phyloP scores from a whole-genome alignment of 495 filamentous ascomycete genomes.

The Trichoderma parareesei region DNA sequence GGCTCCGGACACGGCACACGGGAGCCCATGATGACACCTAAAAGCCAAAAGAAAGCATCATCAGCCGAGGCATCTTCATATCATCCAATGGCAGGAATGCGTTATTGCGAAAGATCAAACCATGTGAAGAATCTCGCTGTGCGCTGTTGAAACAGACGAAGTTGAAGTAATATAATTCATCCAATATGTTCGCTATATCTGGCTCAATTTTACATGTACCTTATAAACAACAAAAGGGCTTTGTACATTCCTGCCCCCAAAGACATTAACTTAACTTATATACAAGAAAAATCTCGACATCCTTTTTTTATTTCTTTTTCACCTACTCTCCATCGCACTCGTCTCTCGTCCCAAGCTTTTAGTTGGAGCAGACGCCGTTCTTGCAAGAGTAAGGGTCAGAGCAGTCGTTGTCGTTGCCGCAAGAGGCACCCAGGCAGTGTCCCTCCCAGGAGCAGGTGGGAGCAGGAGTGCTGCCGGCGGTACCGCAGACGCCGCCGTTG shows the following conservation, averaged over 20 bases:
- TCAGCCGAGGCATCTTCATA: not conserved
- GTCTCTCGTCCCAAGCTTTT: not conserved
- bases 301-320: not conserved
- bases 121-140: not conserved
- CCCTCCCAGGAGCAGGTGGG: slow-evolving; percentile 2
- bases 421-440: slow-evolving; percentile 1
- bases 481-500: not conserved
- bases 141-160: not conserved
- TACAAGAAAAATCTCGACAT: not conserved
- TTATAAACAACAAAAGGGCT: not conserved
- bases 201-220: not conserved
- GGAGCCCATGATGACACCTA: too few species aligned
- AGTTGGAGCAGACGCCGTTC: slow-evolving; percentile 2
- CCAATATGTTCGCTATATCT: not conserved
- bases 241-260: not conserved
- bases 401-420: not conserved
- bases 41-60: not conserved
- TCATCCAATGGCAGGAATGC: not conserved
- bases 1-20: too few species aligned
- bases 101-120: not conserved
- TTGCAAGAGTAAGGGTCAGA: slow-evolving; percentile 1
- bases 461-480: not conserved
- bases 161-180: not conserved
- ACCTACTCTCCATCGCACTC: not conserved
- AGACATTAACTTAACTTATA: not conserved